A percentile compares a stretch with the other conserved stretches of the same genome.
phyloP scores from a whole-genome alignment of 441 rosid species.

The Populus hybrid region DNA sequence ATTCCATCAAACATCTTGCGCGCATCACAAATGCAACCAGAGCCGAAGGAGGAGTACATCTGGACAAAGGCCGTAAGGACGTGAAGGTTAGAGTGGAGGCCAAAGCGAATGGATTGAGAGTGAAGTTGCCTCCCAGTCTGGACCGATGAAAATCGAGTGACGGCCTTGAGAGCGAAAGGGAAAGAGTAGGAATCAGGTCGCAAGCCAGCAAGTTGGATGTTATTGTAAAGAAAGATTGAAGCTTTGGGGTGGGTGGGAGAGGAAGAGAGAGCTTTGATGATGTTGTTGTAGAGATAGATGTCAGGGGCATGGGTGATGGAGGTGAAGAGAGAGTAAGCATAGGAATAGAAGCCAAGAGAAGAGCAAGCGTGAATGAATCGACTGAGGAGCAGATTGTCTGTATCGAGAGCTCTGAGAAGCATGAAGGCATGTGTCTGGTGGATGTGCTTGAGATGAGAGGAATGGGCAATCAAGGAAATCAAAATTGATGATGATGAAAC shows the following conservation, averaged over 20 bases:
- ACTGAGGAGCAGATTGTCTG: conserved; percentile 36
- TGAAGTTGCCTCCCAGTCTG: conserved; percentile 55
- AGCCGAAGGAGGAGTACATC: conserved; percentile 38
- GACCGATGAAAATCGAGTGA: conserved; percentile 29
- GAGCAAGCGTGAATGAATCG: conserved; percentile 48
- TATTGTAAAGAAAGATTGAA: conserved; percentile 46
- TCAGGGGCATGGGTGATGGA: conserved; percentile 22
- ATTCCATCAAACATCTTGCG: conserved; percentile 56
- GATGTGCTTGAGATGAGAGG: conserved; percentile 42
- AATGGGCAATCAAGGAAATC: conserved; percentile 25
- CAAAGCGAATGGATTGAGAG: conserved; percentile 37
- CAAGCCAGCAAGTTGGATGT: conserved; percentile 36
- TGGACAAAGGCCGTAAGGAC: conserved; percentile 54
- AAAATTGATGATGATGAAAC: background rate
- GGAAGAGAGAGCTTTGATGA: conserved; percentile 51
- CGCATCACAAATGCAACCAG: conserved; percentile 30
- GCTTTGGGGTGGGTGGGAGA: conserved; percentile 30
- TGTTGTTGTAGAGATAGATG: conserved; percentile 43
- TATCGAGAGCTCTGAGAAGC: conserved; percentile 39
- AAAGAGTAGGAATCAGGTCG: conserved; percentile 62
- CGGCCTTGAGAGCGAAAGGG: conserved; percentile 54
- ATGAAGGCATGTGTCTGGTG: conserved; percentile 49
- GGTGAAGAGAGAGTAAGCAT: conserved; percentile 43
- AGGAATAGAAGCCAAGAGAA: conserved; percentile 38
- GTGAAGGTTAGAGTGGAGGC: conserved; percentile 41